phyloP scores from a whole-genome alignment of 768 basidiomycete species.

The Russula ochroleuca region DNA sequence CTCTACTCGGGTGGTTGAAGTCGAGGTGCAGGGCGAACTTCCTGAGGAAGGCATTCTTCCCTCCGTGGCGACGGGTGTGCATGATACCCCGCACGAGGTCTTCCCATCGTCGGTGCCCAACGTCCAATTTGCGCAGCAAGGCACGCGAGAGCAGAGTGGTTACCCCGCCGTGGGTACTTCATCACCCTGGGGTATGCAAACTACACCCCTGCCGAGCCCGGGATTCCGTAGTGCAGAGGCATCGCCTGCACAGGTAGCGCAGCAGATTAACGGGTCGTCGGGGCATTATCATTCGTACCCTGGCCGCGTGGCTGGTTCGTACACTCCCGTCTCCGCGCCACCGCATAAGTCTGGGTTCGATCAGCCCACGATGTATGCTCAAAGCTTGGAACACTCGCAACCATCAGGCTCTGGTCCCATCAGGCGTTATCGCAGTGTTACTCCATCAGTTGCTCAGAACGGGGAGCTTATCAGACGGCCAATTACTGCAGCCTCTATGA shows the following conservation, averaged over 20 bases:
- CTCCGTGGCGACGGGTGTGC: constrained; percentile 2
- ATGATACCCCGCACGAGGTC: neutral
- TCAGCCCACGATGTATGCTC: constrained; percentile 50
- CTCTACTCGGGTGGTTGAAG: constrained; percentile 31
- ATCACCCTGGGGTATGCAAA: constrained; percentile 19
- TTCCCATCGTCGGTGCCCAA: constrained; percentile 18
- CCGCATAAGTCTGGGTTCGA: constrained; percentile 67
- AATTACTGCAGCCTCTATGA: constrained; percentile 36
- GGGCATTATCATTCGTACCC: constrained; percentile 13
- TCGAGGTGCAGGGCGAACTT: constrained; percentile 26
- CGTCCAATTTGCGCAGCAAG: constrained; percentile 21
- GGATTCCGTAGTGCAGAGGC: constrained; percentile 23
- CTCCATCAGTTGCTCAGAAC: constrained; percentile 56
- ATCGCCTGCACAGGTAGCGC: constrained; percentile 22
- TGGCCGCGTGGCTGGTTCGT: constrained; percentile 34
- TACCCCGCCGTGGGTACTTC: constrained; percentile 18
- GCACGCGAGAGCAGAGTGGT: constrained; percentile 19
- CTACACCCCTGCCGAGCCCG: constrained; percentile 20
- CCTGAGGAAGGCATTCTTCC: constrained; percentile 25
- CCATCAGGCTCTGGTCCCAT: constrained; percentile 51
- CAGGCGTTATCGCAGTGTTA: constrained; percentile 71
- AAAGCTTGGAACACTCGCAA: constrained; percentile 34
- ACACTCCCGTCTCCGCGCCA: constrained; percentile 57
- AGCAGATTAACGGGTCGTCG: constrained; percentile 21
- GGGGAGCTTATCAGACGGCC: constrained; percentile 47